Evolutionary conservation across 2,329 filamentous ascomycete genomes (phyloP), one percentile per base, ranked within the genome.

Genomic region (Podosphaera aphanis): DNA sequence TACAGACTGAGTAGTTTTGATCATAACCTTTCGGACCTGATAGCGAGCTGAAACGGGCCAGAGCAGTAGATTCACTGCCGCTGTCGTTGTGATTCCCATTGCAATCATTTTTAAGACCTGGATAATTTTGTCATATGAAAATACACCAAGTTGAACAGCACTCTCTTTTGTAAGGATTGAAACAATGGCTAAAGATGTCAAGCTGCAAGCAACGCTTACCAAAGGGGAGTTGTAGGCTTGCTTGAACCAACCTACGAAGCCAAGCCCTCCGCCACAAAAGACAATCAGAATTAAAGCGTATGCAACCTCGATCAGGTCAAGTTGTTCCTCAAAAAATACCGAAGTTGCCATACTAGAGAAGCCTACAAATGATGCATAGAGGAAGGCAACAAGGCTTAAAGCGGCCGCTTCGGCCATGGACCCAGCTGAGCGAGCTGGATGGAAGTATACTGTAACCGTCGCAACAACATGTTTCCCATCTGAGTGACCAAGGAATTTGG

Each of bases 391-490:
- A 33, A 82, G 63, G 5, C 83, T 83, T 48, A 90, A 75, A 29
- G 86, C 63, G 10, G 79, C 72, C 2, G 85, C 86, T 61, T 93
- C 83, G 48, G 83, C 71, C 84, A 94, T 93, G 52, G 82, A 90
- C 0, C 88, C 88, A 21, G 78, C 73, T 16, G 83, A 83, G 48
- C 88, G 71, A 5, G 84, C 83, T 3, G 88, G 85, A 60, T 94
- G 85, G 56, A 94, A 95, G 58, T 93, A 95, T 10, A 94, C 86
- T 0, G 84, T 92, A 48, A 94, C 75, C 2, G 88, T 94, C 27
- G 85, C 85, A 44, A 93, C 84, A 57, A 93, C 78, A 62, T 94
- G 88, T 59, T 94, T 94, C 44, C 84, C 84, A 62, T 93, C 86
- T 57, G 85, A 80, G 51, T 78, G 50, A 70, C 88, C 88, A 15